These are phyloP conservation scores for Dioscorea zingiberensis DNA, from an alignment of 106 monocot genomes.

Conservation along the genomic window DNA sequence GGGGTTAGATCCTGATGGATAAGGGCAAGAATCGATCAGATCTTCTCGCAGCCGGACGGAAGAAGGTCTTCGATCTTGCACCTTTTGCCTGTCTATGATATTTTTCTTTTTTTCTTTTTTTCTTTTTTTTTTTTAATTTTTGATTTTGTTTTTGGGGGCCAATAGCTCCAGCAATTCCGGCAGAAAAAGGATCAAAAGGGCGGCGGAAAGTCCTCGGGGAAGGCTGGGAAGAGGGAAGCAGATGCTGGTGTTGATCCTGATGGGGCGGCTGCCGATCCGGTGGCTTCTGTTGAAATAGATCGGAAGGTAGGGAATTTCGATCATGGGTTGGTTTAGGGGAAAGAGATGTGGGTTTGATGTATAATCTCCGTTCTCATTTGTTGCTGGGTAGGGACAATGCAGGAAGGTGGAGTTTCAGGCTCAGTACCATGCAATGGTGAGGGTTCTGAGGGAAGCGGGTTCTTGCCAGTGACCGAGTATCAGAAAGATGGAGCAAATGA, in stretches of 20 bases:
- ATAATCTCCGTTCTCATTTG: constrained; percentile 71
- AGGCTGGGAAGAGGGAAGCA: constrained; percentile 9
- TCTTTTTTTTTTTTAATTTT: not conserved
- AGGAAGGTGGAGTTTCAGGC: constrained; percentile 40
- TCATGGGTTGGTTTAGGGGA: not conserved
- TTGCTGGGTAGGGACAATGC: constrained; percentile 78
- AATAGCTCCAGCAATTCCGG: constrained; percentile 83
- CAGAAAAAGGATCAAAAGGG: constrained; percentile 88
- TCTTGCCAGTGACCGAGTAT: not conserved
- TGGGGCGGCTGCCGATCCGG: constrained; percentile 14
- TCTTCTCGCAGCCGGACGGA: constrained; percentile 84
- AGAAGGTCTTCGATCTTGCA: constrained; percentile 45
- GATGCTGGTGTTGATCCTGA: constrained; percentile 1
- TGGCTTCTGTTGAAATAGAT: constrained; percentile 6
- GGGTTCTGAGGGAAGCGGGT: not conserved
- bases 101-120: not conserved
- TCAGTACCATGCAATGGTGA: constrained; percentile 20
- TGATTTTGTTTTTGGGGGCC: not conserved
- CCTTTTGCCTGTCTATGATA: not conserved
- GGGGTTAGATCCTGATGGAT: constrained; percentile 34
- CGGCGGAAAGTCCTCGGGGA: constrained; percentile 31
- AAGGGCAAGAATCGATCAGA: constrained; percentile 67
- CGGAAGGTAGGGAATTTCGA: constrained; percentile 21
- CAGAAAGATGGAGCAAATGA: not conserved
- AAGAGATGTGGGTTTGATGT: constrained; percentile 24